phyloP scores from a whole-genome alignment of 139 green algal genomes.

The Nannochloris sp. region DNA sequence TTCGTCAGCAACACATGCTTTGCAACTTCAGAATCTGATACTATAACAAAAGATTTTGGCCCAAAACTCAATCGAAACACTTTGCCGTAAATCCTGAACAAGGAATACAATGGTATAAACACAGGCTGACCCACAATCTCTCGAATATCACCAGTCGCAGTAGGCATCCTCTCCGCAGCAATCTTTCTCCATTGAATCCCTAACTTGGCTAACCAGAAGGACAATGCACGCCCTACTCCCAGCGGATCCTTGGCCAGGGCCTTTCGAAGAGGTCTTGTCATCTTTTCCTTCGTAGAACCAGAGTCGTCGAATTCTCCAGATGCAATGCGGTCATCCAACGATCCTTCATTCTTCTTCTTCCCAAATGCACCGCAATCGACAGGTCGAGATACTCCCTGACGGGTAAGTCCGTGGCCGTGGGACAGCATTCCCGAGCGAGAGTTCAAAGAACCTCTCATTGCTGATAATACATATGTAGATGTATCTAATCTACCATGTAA shows the following conservation, averaged over 20 bases:
- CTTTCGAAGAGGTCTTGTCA: constrained; percentile 58
- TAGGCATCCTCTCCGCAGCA: constrained; percentile 63
- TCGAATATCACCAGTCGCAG: constrained; percentile 71
- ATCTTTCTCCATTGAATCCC: constrained; percentile 52
- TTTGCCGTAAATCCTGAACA: constrained; percentile 52
- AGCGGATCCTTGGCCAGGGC: constrained; percentile 55
- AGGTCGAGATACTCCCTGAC: neutral
- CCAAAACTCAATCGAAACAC: constrained; percentile 92
- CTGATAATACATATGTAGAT: too few species aligned
- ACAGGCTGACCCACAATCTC: constrained; percentile 89
- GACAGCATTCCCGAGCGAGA: too few species aligned
- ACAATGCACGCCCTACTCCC: constrained; percentile 45
- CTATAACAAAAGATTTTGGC: constrained; percentile 90
- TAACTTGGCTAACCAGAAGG: constrained; percentile 49
- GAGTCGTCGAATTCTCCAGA: constrained; percentile 64
- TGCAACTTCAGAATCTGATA: constrained; percentile 74
- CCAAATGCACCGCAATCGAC: neutral
- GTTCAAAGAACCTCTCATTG: too few species aligned
- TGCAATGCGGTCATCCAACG: constrained; percentile 16
- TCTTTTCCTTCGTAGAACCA: constrained; percentile 66
- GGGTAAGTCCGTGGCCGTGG: neutral
- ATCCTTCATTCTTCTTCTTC: neutral
- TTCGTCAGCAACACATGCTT: constrained; percentile 83
- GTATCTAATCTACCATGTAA: too few species aligned
- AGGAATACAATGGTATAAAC: constrained; percentile 90